A percentile compares a stretch with the other conserved stretches of the same genome.
phyloP scores from a whole-genome alignment of 23 red algal species.

The Porphyridium purpureum region DNA sequence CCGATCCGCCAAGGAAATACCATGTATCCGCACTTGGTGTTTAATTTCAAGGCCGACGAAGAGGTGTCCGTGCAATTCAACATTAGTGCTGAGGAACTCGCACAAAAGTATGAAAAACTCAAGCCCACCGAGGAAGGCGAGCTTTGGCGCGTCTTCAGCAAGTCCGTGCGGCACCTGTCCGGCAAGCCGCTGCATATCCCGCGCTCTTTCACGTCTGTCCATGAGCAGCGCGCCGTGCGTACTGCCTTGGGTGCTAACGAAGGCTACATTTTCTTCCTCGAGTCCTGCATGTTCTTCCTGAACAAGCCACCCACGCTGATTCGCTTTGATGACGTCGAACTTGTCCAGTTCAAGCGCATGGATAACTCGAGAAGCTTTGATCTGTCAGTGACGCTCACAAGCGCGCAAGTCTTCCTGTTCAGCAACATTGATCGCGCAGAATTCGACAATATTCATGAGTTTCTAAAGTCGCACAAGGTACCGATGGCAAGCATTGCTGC shows the following conservation, averaged over 20 bases:
- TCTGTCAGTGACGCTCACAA: conserved; percentile 35
- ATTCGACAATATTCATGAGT: conserved; percentile 73
- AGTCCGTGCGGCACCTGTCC: conserved; percentile 71
- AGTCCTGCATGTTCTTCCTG: conserved; percentile 93
- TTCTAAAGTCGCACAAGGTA: conserved; percentile 71
- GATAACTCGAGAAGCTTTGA: conserved; percentile 90
- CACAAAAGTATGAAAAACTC: conserved; percentile 70
- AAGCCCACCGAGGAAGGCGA: conserved; percentile 29
- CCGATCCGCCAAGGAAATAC: conserved; percentile 98
- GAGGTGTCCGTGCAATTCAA: conserved; percentile 43
- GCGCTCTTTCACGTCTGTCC: conserved; percentile 54
- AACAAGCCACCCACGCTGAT: conserved; percentile 98
- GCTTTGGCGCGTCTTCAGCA: conserved; percentile 84
- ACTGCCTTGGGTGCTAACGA: conserved; percentile 92
- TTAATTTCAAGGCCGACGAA: conserved; percentile 83
- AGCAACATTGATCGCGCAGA: conserved; percentile 89
- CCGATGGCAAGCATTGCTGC: conserved; percentile 13
- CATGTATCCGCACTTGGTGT: conserved; percentile 93
- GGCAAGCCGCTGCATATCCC: conserved; percentile 80
- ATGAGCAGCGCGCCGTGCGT: conserved; percentile 47
- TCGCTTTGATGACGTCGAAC: conserved; percentile 95
- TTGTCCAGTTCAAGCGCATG: conserved; percentile 87
- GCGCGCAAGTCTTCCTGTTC: conserved; percentile 36
- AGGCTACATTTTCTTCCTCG: conserved; percentile 92
- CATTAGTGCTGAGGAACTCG: conserved; percentile 61